These are phyloP conservation scores for Silene coronaria DNA, from an alignment of 179 eudicot species.

Conservation along the genomic window DNA sequence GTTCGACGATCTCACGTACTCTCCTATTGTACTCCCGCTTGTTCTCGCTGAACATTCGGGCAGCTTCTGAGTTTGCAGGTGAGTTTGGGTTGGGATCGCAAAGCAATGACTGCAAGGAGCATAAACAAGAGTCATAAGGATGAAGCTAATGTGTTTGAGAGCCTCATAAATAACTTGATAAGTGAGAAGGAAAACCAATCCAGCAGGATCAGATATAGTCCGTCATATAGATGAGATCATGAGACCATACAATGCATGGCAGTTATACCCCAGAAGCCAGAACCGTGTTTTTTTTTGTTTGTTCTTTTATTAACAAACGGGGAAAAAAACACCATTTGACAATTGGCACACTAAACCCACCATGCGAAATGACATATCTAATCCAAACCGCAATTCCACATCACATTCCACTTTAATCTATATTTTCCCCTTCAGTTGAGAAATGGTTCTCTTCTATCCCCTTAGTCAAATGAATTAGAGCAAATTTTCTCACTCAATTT, in stretches of 20 bases:
- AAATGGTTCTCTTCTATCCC: not conserved
- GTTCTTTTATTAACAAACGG: no score
- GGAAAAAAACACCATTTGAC: no score
- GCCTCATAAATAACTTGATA: not conserved
- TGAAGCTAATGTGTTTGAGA: not conserved
- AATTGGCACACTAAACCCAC: no score
- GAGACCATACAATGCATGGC: not conserved
- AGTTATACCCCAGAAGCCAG: no score
- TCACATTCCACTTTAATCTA: no score
- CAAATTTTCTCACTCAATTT: not conserved
- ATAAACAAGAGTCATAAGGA: not conserved
- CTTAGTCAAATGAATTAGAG: not conserved
- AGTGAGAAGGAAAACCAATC: not conserved
- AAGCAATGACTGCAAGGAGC: slow-evolving; percentile 48
- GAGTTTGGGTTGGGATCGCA: slow-evolving; percentile 76
- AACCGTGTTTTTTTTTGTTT: no score
- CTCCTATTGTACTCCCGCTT: slow-evolving; percentile 71
- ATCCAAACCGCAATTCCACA: no score
- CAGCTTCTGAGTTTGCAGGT: slow-evolving; percentile 72
- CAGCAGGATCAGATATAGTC: not conserved
- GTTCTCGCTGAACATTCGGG: slow-evolving; percentile 62
- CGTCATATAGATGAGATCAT: no score
- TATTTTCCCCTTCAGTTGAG: no score
- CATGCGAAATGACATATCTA: no score
- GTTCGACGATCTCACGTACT: slow-evolving; percentile 72